Conservation (phyloP, 805 yeast species). For the Wickerhamiella sorbophila region DNA sequence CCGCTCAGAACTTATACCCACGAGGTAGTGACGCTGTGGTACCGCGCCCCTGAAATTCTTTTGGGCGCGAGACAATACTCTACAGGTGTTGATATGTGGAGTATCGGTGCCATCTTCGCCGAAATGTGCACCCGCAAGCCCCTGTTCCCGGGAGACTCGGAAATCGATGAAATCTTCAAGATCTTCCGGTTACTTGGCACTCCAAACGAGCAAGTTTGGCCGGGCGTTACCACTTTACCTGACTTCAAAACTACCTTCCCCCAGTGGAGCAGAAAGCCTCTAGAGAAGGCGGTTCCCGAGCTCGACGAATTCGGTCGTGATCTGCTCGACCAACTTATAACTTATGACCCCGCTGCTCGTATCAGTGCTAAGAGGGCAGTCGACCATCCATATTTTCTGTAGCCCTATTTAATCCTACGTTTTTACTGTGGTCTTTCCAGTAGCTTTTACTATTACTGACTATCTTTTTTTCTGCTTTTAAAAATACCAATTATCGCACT, state of each 20-base stretch:
- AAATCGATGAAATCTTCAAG: slow-evolving; percentile 90
- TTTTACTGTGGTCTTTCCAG: background rate
- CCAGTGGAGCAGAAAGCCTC: slow-evolving; percentile 64
- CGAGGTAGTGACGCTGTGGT: slow-evolving; percentile 97
- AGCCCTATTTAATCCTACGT: background rate
- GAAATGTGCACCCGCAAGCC: slow-evolving; percentile 96
- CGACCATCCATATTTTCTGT: slow-evolving; percentile 62
- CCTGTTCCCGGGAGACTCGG: slow-evolving; percentile 92
- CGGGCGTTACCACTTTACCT: slow-evolving; percentile 79
- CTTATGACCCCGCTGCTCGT: slow-evolving; percentile 86
- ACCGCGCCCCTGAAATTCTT: slow-evolving; percentile 89
- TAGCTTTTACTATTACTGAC: no score
- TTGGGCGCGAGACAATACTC: slow-evolving; percentile 95
- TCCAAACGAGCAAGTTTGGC: slow-evolving; percentile 88
- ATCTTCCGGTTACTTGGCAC: slow-evolving; percentile 89
- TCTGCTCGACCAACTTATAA: slow-evolving; percentile 56
- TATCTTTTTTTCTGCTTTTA: no score
- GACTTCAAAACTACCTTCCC: slow-evolving; percentile 91
- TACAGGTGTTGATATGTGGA: slow-evolving; percentile 98
- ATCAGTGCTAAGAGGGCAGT: slow-evolving; percentile 91
- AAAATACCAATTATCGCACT: slow-evolving; percentile 10
- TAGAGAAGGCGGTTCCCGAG: slow-evolving; percentile 58
- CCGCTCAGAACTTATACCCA: slow-evolving; percentile 94
- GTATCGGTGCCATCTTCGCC: slow-evolving; percentile 93
- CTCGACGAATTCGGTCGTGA: slow-evolving; percentile 77